A percentile compares a stretch with the other conserved stretches of the same genome.
phyloP scores from a whole-genome alignment of 805 yeast species.

The Scheffersomyces lignosus region DNA sequence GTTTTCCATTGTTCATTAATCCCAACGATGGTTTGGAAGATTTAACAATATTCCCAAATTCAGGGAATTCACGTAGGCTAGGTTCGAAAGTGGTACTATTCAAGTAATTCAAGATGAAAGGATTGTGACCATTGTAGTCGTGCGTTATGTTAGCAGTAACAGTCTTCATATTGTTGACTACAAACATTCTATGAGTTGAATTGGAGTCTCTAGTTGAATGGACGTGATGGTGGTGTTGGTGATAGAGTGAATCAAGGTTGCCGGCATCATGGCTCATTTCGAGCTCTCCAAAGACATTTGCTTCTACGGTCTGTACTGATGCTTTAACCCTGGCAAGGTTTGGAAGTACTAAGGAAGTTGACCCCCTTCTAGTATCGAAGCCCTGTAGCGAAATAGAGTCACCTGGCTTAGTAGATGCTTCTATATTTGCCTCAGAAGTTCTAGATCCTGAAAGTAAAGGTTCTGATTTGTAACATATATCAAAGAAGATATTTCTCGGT shows the following conservation, averaged over 20 bases:
- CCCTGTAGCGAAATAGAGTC: slow-evolving; percentile 11
- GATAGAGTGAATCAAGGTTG: slow-evolving; percentile 7
- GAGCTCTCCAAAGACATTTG: slow-evolving; percentile 47
- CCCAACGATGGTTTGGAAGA: neutral
- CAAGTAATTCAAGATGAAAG: slow-evolving; percentile 59
- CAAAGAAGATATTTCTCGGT: slow-evolving; percentile 40
- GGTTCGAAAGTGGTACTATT: slow-evolving; percentile 56
- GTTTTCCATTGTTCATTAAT: neutral
- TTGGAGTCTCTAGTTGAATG: slow-evolving; percentile 8
- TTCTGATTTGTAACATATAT: slow-evolving; percentile 38
- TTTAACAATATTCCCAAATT: slow-evolving; percentile 53
- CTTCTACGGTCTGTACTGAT: slow-evolving; percentile 40
- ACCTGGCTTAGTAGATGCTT: slow-evolving; percentile 6
- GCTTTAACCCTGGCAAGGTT: slow-evolving; percentile 31
- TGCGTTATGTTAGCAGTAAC: slow-evolving; percentile 42
- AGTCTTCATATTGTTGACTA: slow-evolving; percentile 29
- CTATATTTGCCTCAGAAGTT: slow-evolving; percentile 21
- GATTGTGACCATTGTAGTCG: slow-evolving; percentile 69
- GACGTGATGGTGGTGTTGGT: slow-evolving; percentile 12
- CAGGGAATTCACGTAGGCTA: slow-evolving; percentile 57
- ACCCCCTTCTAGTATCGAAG: slow-evolving; percentile 14
- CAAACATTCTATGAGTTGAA: slow-evolving; percentile 20
- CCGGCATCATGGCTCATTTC: slow-evolving; percentile 30
- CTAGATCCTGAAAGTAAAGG: slow-evolving; percentile 17
- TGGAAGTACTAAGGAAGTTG: slow-evolving; percentile 30